Conservation (phyloP, 192 early-diverging fungal species). For the Entomortierella parvispora region DNA sequence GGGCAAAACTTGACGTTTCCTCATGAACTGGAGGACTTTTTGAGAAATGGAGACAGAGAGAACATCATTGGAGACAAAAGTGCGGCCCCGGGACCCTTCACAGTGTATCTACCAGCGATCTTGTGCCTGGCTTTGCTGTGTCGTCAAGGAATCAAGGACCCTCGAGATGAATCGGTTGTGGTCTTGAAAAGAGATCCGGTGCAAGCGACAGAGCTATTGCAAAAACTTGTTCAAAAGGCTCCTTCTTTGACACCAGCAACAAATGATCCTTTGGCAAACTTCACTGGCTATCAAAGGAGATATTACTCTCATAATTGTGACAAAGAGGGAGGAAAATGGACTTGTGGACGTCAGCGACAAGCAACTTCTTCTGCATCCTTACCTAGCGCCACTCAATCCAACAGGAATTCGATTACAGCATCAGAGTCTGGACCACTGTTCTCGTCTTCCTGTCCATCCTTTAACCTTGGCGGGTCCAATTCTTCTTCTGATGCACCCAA, state of each 20-base stretch:
- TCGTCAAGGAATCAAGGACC: conserved; percentile 35
- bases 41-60: conserved; percentile 2
- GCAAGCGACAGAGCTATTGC: conserved; percentile 26
- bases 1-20: conserved; percentile 4
- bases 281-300: neutral
- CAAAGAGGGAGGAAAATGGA: too few relatives aligned
- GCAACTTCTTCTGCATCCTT: too few relatives aligned
- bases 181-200: conserved; percentile 22
- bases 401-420: too few relatives aligned
- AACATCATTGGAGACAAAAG: neutral
- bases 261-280: neutral
- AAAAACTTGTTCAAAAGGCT: conserved; percentile 4
- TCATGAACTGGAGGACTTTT: conserved; percentile 29
- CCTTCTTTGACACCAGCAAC: neutral
- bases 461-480: neutral
- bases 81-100: conserved; percentile 17
- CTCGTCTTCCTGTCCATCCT: conserved; percentile 30
- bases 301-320: too few relatives aligned
- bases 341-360: too few relatives aligned
- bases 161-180: conserved; percentile 10
- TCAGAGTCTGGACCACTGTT: neutral
- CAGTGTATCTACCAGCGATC: conserved; percentile 33
- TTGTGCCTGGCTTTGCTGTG: conserved; percentile 32
- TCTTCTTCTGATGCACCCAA: neutral
- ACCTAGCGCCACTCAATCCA: neutral